Conservation (phyloP, 306 rosid genomes). For the Vicia villosa region DNA sequence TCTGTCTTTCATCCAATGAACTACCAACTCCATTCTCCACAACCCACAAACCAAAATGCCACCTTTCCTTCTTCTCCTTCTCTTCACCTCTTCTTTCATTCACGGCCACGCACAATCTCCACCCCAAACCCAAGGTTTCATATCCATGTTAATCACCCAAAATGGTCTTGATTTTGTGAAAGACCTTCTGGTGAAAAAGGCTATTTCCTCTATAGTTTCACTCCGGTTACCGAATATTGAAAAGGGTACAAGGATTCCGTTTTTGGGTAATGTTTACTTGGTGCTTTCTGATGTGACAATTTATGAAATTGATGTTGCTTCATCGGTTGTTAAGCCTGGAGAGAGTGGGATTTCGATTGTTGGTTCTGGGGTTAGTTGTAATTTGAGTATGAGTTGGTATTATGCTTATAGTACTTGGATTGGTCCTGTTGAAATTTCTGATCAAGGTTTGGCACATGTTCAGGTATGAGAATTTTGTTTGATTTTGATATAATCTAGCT, state of each 20-base stretch:
- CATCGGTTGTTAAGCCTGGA: conserved; percentile 60
- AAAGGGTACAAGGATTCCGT: conserved; percentile 57
- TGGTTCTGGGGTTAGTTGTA: conserved; percentile 72
- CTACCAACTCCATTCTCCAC: conserved; percentile 25
- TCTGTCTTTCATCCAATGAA: conserved; percentile 5
- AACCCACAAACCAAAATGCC: conserved; percentile 50
- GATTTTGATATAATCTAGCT: too few relatives aligned
- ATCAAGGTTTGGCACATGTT: conserved; percentile 70
- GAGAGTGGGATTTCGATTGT: conserved; percentile 61
- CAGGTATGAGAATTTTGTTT: conserved; percentile 48
- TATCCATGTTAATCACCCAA: conserved; percentile 64
- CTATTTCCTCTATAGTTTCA: conserved; percentile 68
- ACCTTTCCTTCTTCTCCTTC: conserved; percentile 46
- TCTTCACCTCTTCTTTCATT: conserved; percentile 43
- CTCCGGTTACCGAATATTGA: conserved; percentile 65
- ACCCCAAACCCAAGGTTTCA: conserved; percentile 53
- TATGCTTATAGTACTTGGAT: conserved; percentile 76
- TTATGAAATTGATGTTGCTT: conserved; percentile 57
- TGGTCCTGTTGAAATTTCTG: conserved; percentile 65
- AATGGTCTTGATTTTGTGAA: conserved; percentile 78
- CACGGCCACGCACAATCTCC: conserved; percentile 47
- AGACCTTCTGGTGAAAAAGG: conserved; percentile 60
- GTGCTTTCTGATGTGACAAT: conserved; percentile 65
- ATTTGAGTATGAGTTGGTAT: conserved; percentile 77
- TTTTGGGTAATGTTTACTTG: conserved; percentile 66